Evolutionary conservation across 75 land plant species (phyloP).

Genomic region (Pseudotsuga menziesii): DNA sequence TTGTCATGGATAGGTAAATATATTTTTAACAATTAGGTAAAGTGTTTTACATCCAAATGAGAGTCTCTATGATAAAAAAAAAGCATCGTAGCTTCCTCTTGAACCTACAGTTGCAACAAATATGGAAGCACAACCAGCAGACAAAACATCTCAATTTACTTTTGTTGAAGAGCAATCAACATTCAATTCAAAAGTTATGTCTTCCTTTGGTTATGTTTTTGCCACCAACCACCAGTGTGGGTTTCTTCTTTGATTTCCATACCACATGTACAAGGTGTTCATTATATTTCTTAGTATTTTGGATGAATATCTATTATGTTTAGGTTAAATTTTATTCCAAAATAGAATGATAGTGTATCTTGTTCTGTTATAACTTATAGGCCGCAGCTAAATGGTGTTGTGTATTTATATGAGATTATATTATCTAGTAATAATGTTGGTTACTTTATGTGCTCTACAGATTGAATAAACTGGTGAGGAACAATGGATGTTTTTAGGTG

Average conservation of each 20-base stretch:
- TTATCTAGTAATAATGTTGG: background rate
- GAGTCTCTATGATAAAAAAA: slow-evolving; percentile 44
- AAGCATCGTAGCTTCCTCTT: slow-evolving; percentile 33
- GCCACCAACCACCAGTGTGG: slow-evolving; percentile 25
- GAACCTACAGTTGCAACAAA: slow-evolving; percentile 20
- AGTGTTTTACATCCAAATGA: slow-evolving; percentile 30
- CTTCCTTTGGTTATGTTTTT: slow-evolving; percentile 35
- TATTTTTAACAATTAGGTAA: background rate
- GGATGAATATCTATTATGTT: background rate
- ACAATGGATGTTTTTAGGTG: slow-evolving; percentile 50
- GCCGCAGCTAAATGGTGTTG: background rate
- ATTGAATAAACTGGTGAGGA: slow-evolving; percentile 47
- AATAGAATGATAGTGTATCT: background rate
- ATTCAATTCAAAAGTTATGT: slow-evolving; percentile 11
- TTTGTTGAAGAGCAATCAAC: slow-evolving; percentile 33
- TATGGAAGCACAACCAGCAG: slow-evolving; percentile 24
- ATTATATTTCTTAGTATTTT: background rate
- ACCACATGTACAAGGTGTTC: slow-evolving; percentile 18
- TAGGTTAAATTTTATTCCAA: too few relatives aligned
- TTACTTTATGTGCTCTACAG: slow-evolving; percentile 7
- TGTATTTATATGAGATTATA: background rate
- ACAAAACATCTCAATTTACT: slow-evolving; percentile 31
- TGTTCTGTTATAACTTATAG: background rate
- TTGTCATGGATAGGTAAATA: background rate
- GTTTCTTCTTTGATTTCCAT: slow-evolving; percentile 31